Evolutionary conservation across 108 stramenopile species (phyloP).

Genomic region (Mediolabrus comicus): DNA sequence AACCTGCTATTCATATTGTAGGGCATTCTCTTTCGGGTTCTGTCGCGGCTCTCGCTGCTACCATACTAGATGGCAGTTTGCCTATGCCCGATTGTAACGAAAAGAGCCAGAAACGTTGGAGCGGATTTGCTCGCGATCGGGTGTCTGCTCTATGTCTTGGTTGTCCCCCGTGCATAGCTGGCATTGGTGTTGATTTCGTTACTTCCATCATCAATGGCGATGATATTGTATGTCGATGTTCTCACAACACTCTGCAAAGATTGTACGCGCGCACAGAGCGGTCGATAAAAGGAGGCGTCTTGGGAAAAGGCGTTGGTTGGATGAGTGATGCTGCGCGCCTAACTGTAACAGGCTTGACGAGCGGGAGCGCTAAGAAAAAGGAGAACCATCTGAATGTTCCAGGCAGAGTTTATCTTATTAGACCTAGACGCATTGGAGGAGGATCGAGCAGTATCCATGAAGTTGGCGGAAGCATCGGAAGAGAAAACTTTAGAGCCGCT

Average conservation of each 20-base stretch:
- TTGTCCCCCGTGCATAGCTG: constrained; percentile 78
- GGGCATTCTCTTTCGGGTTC: constrained; percentile 78
- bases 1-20: constrained; percentile 76
- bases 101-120: constrained; percentile 7
- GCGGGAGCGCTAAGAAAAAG: constrained; percentile 66
- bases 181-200: constrained; percentile 66
- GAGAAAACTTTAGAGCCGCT: constrained; percentile 76
- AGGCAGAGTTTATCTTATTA: constrained; percentile 70
- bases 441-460: constrained; percentile 82
- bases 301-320: constrained; percentile 60
- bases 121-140: constrained; percentile 57
- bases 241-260: constrained; percentile 50
- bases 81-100: constrained; percentile 45
- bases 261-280: constrained; percentile 54
- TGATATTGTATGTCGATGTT: constrained; percentile 73
- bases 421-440: constrained; percentile 71
- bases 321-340: constrained; percentile 76
- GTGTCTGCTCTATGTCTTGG: constrained; percentile 73
- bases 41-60: constrained; percentile 70
- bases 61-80: constrained; percentile 71
- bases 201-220: constrained; percentile 80
- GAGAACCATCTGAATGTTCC: constrained; percentile 63
- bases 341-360: constrained; percentile 65
- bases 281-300: constrained; percentile 44
- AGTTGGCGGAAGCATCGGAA: constrained; percentile 64